Conservation (phyloP, 352 stramenopile genomes). For the Globisporangium nodosum region DNA sequence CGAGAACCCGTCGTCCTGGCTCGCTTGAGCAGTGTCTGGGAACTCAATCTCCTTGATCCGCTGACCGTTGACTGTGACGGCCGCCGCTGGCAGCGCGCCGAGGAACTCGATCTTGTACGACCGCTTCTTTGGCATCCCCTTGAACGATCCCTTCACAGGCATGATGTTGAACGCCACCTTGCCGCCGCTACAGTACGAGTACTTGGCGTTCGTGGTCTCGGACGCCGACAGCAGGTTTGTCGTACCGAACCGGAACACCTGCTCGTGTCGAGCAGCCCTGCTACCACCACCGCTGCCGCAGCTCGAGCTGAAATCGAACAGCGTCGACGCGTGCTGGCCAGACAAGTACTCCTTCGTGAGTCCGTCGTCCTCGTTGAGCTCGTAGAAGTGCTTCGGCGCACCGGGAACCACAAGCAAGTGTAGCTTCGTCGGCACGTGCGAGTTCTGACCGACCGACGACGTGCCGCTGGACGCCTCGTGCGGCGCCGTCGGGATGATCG, state of each 20-base stretch:
- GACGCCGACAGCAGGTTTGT: conserved; percentile 2
- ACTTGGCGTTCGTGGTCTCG: background rate
- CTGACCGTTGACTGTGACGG: conserved; percentile 18
- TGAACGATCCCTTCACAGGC: conserved; percentile 17
- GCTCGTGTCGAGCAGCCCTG: background rate
- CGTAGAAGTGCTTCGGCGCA: conserved; percentile 6
- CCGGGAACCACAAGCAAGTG: conserved; percentile 21
- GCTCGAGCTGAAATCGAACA: conserved; percentile 15
- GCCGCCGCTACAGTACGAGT: conserved; percentile 11
- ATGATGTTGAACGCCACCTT: conserved; percentile 16
- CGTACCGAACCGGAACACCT: conserved; percentile 11
- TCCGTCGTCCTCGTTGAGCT: conserved; percentile 32
- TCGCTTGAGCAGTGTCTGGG: background rate
- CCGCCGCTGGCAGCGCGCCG: conserved; percentile 11
- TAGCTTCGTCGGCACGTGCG: conserved; percentile 11
- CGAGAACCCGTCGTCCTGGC: conserved; percentile 10
- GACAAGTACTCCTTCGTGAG: conserved; percentile 21
- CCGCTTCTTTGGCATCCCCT: conserved; percentile 4
- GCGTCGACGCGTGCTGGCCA: conserved; percentile 7
- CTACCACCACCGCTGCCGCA: background rate
- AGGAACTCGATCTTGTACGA: conserved; percentile 22
- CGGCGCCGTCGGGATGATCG: conserved; percentile 18
- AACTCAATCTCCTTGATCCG: conserved; percentile 11
- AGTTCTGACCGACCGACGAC: conserved; percentile 17
- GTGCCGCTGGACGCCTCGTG: background rate